Evolutionary conservation across 2,329 filamentous ascomycete genomes (phyloP).

Genomic region (Cladosporium sp.): DNA sequence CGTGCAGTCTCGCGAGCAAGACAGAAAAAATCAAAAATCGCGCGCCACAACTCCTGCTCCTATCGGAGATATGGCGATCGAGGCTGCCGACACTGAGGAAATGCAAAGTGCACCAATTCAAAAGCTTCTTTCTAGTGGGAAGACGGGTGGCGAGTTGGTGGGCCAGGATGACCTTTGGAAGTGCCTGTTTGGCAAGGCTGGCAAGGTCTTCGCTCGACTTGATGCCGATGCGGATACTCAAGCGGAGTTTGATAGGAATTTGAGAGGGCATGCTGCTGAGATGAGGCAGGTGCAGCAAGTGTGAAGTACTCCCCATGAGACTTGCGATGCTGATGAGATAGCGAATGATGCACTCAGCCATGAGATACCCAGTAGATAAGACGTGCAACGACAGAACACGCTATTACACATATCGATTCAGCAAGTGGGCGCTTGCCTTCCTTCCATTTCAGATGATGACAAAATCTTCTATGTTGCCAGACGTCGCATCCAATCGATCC

Average conservation of each 20-base stretch:
- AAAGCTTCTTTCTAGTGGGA: constrained; percentile 69
- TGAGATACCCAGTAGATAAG: background rate
- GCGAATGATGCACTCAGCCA: background rate
- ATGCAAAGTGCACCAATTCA: constrained; percentile 71
- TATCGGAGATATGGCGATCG: constrained; percentile 60
- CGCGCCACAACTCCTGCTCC: constrained; percentile 9
- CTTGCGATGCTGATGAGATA: background rate
- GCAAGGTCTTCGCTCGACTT: background rate
- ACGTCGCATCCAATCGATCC: too few species aligned
- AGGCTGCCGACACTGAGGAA: constrained; percentile 82
- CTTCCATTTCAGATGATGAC: background rate
- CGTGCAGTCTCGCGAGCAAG: constrained; percentile 51
- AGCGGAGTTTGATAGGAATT: constrained; percentile 50
- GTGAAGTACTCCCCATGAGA: background rate
- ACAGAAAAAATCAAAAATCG: constrained; percentile 18
- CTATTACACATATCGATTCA: background rate
- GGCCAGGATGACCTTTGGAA: constrained; percentile 79
- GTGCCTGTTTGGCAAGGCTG: constrained; percentile 71
- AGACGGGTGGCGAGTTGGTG: constrained; percentile 76
- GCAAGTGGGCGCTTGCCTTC: background rate
- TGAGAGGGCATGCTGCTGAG: constrained; percentile 59
- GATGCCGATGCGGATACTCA: constrained; percentile 25
- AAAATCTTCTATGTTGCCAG: background rate
- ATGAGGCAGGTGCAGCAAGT: constrained; percentile 33
- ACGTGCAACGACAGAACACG: background rate